A percentile compares a stretch with the other conserved stretches of the same genome.
phyloP scores from a whole-genome alignment of 2,329 filamentous ascomycete genomes.

The Mariannaea elegans region DNA sequence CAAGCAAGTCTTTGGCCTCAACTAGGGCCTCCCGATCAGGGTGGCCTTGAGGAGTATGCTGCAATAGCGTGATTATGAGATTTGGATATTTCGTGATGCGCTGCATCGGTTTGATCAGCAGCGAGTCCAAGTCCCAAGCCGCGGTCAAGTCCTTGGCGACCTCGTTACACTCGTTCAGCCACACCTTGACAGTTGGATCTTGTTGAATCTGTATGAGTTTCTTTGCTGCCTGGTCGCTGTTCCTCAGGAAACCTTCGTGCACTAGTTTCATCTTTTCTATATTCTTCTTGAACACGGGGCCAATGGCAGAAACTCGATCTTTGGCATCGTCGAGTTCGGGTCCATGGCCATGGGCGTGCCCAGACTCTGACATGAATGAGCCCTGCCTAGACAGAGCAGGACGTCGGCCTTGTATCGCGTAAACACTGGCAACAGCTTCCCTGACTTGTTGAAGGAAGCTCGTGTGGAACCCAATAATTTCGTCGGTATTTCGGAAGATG shows the following conservation, averaged over 20 bases:
- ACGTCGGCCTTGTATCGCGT: constrained; percentile 68
- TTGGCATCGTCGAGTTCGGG: constrained; percentile 59
- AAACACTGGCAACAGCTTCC: constrained; percentile 80
- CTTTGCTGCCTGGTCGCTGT: constrained; percentile 69
- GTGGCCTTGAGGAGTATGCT: constrained; percentile 82
- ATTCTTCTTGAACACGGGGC: constrained; percentile 63
- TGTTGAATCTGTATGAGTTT: constrained; percentile 70
- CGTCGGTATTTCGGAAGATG: constrained; percentile 91
- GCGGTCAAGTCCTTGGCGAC: constrained; percentile 91
- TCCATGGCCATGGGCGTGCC: constrained; percentile 48
- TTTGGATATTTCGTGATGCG: constrained; percentile 93
- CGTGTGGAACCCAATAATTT: constrained; percentile 88
- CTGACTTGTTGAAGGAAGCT: constrained; percentile 83
- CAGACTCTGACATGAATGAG: constrained; percentile 51
- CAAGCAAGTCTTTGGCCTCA: constrained; percentile 60
- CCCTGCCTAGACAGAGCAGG: constrained; percentile 53
- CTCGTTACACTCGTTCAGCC: constrained; percentile 92
- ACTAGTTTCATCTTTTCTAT: constrained; percentile 68
- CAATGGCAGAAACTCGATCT: constrained; percentile 62
- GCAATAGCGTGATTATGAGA: constrained; percentile 80
- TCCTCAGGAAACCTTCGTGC: constrained; percentile 70
- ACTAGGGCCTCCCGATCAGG: constrained; percentile 78
- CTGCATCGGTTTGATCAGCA: constrained; percentile 98
- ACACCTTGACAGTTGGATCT: constrained; percentile 75
- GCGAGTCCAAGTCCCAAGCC: constrained; percentile 93